Percentiles rank a stretch among this genome's conserved stretches.
Evolutionary conservation across 108 stramenopile species (phyloP).

Genomic region (Ochromonas danica): DNA sequence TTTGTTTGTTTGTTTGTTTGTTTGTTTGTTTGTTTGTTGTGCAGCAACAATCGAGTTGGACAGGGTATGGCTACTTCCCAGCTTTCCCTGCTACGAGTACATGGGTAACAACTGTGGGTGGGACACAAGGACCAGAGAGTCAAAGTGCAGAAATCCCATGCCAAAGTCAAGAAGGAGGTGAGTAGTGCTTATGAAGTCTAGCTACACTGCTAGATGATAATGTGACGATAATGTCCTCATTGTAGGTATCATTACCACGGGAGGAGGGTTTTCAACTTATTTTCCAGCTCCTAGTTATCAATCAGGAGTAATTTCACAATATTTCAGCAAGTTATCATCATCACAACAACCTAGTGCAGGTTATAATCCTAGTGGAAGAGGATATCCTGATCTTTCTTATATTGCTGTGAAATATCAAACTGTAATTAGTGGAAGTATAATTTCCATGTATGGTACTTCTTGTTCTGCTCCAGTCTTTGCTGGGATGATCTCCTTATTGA

Average conservation of each 20-base stretch:
- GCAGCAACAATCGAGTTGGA: neutral
- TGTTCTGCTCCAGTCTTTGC: conserved; percentile 2
- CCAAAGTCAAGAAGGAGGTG: neutral
- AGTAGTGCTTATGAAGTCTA: too few species aligned
- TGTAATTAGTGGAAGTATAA: neutral
- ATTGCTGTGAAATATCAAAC: neutral
- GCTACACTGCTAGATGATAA: too few species aligned
- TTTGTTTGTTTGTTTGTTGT: too few species aligned
- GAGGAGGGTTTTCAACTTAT: conserved; percentile 22
- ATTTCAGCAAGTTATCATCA: neutral
- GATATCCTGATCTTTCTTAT: conserved; percentile 8
- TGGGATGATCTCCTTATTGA: neutral
- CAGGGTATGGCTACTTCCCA: conserved; percentile 13
- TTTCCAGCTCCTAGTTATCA: neutral
- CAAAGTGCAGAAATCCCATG: neutral
- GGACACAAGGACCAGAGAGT: neutral
- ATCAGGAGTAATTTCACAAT: neutral
- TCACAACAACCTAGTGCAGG: neutral
- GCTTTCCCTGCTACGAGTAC: conserved; percentile 18
- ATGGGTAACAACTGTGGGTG: conserved; percentile 24
- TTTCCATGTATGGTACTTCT: conserved; percentile 23
- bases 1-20: too few species aligned
- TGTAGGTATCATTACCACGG: conserved; percentile 26
- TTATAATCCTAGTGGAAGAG: neutral
- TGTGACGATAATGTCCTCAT: too few species aligned